Evolutionary conservation across 352 stramenopile genomes (phyloP).

Genomic region (Phytophthora sojae): DNA sequence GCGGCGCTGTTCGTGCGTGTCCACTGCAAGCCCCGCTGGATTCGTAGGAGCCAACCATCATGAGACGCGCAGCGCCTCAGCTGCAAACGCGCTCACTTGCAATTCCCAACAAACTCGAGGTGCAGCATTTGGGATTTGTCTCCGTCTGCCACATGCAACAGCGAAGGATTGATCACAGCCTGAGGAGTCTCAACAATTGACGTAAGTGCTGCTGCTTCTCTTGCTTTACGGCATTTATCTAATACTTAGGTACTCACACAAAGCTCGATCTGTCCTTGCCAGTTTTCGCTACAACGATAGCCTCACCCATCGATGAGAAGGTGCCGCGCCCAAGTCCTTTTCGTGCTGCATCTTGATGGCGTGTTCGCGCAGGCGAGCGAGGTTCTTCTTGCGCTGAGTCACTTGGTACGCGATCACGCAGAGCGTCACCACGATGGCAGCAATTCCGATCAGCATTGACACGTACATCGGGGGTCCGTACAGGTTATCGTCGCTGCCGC

Average conservation of each 20-base stretch:
- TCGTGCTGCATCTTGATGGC: conserved; percentile 10
- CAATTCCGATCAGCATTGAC: conserved; percentile 13
- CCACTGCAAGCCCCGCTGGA: neutral
- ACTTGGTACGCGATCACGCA: conserved; percentile 16
- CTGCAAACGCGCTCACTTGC: neutral
- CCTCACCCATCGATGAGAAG: conserved; percentile 28
- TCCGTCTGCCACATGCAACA: neutral
- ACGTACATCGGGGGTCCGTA: conserved; percentile 27
- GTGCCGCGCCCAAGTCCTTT: conserved; percentile 16
- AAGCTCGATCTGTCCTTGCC: conserved; percentile 41
- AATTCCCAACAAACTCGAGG: neutral
- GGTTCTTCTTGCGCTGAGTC: conserved; percentile 23
- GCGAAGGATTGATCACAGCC: too few species aligned
- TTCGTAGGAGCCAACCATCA: neutral
- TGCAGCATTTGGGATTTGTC: conserved; percentile 1
- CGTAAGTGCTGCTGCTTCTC: too few species aligned
- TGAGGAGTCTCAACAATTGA: too few species aligned
- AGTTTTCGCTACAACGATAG: conserved; percentile 31
- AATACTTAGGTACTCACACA: conserved; percentile 30
- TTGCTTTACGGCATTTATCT: too few species aligned
- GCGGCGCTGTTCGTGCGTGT: conserved; percentile 3
- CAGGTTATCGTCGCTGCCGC: conserved; percentile 9
- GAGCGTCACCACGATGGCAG: conserved; percentile 3
- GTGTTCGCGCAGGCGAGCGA: conserved; percentile 3
- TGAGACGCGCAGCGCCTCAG: neutral